Conservation (phyloP, 495 filamentous ascomycete genomes). For the Aspergillus bertholletiae region DNA sequence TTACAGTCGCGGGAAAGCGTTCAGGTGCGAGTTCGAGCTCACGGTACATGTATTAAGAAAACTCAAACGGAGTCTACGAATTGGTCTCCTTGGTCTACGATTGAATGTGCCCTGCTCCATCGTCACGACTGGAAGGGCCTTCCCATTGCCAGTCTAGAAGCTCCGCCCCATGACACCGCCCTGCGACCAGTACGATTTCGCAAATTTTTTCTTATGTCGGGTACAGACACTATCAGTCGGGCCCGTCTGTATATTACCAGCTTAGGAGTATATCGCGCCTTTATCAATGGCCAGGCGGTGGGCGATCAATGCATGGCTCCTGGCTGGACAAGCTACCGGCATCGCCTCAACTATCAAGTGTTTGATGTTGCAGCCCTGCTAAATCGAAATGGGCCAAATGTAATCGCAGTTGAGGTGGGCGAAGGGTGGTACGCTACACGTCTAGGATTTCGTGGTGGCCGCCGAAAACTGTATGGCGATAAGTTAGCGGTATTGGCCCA, state of each 20-base stretch:
- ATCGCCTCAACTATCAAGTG: slow-evolving; percentile 48
- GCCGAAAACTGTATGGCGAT: slow-evolving; percentile 40
- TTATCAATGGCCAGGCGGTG: slow-evolving; percentile 47
- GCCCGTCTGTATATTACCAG: slow-evolving; percentile 51
- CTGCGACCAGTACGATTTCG: slow-evolving; percentile 27
- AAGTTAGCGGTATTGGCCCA: slow-evolving; percentile 40
- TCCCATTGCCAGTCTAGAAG: slow-evolving; percentile 24
- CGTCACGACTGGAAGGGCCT: slow-evolving; percentile 37
- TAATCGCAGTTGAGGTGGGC: slow-evolving; percentile 45
- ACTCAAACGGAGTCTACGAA: slow-evolving; percentile 19
- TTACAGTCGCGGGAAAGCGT: slow-evolving; percentile 39
- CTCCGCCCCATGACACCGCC: slow-evolving; percentile 12
- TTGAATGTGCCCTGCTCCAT: slow-evolving; percentile 38
- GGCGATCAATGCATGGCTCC: slow-evolving; percentile 45
- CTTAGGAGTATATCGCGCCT: slow-evolving; percentile 47
- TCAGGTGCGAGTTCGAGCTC: slow-evolving; percentile 34
- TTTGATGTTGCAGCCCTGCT: slow-evolving; percentile 46
- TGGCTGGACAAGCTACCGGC: slow-evolving; percentile 52
- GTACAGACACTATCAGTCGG: background rate
- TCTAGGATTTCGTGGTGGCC: slow-evolving; percentile 39
- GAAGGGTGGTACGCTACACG: slow-evolving; percentile 55
- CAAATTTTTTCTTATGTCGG: slow-evolving; percentile 21
- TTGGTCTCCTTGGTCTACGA: slow-evolving; percentile 31
- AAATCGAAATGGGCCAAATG: slow-evolving; percentile 30
- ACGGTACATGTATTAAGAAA: slow-evolving; percentile 13